Base-by-base conservation (phyloP, 2,329 filamentous ascomycete species). In the Onygenales sp. region DNA sequence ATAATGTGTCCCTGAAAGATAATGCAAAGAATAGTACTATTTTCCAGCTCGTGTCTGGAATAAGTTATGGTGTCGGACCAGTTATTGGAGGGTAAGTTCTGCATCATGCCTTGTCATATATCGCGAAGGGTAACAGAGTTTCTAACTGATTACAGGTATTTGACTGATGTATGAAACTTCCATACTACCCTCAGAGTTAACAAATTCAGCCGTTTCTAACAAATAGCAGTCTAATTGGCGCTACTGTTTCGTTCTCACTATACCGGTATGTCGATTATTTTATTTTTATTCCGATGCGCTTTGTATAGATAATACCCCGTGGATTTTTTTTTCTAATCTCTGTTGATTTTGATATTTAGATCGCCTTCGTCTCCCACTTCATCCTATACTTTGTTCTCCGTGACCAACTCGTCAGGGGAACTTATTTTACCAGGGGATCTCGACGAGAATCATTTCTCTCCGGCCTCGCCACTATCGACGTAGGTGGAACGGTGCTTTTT, bases 181-280 rank as follows among this genome's bases (percentile, higher is more conserved):
- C 10, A 27, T 43, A 31, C 42, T 51, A 10, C 11, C 31, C 14
- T 9, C 7, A 21, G 45, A 33, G 13, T 39, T 7, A 31, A 42
- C 7, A 35, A 7, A 35, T 31, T 44, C 13, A 42, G 7, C 59
- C 75, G 0, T 79, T 78, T 54, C 70, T 83, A 10, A 78, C 78
- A 17, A 68, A 38, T 14, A 7, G 10, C n/a, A 67, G 64, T 67
- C 73, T 3, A 77, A 74, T 57, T 87, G 84, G 83, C 71, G 83
- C 49, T 87, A 84, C 76, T 83, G 81, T 61, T 87, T 87, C 63
- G 81, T 77, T 39, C 76, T 86, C 52, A 81, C 80, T 56, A 71
- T 83, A n/a, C 81, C 81, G 0, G 73, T 84, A 52, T 71, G 71
- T 31, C n/a, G 41, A 43, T 21, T 10, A 35, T 7, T 46, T 17